Evolutionary conservation across 345 rosid genomes (phyloP).

Genomic region (Eucalyptus paniculata): DNA sequence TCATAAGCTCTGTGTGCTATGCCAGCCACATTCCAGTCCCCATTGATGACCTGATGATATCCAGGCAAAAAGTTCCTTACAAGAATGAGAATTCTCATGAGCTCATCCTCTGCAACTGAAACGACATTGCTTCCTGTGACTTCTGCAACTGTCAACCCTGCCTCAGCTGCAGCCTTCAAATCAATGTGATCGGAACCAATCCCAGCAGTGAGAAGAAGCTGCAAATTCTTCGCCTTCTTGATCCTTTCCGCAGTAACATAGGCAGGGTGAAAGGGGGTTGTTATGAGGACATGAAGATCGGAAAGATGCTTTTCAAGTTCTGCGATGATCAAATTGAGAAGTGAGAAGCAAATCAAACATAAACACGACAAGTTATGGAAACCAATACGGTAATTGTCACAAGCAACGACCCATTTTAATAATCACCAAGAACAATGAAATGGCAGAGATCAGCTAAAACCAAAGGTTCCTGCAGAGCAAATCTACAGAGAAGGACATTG

Average conservation of each 20-base stretch:
- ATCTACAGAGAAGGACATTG: neutral
- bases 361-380: neutral
- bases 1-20: conserved; percentile 79
- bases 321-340: neutral
- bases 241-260: conserved; percentile 84
- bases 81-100: conserved; percentile 85
- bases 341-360: neutral
- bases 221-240: conserved; percentile 73
- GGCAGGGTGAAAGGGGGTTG: conserved; percentile 93
- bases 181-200: conserved; percentile 91
- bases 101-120: conserved; percentile 91
- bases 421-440: neutral
- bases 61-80: conserved; percentile 81
- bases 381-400: neutral
- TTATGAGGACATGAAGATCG: conserved; percentile 73
- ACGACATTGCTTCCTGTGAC: conserved; percentile 89
- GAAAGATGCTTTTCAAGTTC: conserved; percentile 63
- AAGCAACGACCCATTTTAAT: neutral
- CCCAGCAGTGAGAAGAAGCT: conserved; percentile 89
- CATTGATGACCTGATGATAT: conserved; percentile 56
- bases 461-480: neutral
- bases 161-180: conserved; percentile 73
- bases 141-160: conserved; percentile 85
- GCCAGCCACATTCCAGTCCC: conserved; percentile 87
- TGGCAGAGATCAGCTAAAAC: neutral